Evolutionary conservation across 805 yeast genomes (phyloP).

Genomic region (Lipomyces spencermartinsiae): DNA sequence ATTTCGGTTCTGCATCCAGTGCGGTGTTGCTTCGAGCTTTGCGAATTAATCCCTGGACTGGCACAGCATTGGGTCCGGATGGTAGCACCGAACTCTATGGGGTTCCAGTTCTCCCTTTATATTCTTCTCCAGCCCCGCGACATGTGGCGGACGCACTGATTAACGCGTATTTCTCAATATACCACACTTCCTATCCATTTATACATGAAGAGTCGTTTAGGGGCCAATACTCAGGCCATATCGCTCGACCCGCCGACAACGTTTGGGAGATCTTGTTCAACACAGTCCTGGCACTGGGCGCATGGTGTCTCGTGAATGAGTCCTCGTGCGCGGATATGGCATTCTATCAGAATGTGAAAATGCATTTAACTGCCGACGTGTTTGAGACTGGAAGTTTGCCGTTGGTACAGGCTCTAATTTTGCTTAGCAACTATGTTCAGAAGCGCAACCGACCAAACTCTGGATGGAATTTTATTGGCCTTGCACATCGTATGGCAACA

Average conservation of each 20-base stretch:
- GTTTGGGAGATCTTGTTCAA: conserved; percentile 63
- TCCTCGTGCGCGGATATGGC: conserved; percentile 57
- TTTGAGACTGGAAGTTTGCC: conserved; percentile 66
- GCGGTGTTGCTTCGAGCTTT: conserved; percentile 60
- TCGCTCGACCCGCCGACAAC: conserved; percentile 52
- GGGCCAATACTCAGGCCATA: conserved; percentile 53
- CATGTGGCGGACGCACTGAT: conserved; percentile 48
- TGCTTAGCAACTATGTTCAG: conserved; percentile 66
- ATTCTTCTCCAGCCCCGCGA: conserved; percentile 32
- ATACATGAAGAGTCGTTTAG: conserved; percentile 61
- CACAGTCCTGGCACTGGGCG: conserved; percentile 68
- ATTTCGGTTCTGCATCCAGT: conserved; percentile 69
- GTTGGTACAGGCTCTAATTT: conserved; percentile 58
- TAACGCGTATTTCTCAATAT: conserved; percentile 61
- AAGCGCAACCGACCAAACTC: conserved; percentile 71
- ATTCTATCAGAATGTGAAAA: conserved; percentile 62
- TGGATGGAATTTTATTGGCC: conserved; percentile 71
- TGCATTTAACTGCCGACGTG: conserved; percentile 53
- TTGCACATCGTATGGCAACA: conserved; percentile 69
- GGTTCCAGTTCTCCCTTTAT: conserved; percentile 27
- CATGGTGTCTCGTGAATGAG: conserved; percentile 69
- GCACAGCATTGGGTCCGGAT: conserved; percentile 38
- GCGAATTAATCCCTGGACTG: conserved; percentile 46
- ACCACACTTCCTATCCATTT: conserved; percentile 68
- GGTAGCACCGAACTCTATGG: conserved; percentile 28